Conservation (phyloP, 2,329 filamentous ascomycete species). For the Cytospora schulzeri region DNA sequence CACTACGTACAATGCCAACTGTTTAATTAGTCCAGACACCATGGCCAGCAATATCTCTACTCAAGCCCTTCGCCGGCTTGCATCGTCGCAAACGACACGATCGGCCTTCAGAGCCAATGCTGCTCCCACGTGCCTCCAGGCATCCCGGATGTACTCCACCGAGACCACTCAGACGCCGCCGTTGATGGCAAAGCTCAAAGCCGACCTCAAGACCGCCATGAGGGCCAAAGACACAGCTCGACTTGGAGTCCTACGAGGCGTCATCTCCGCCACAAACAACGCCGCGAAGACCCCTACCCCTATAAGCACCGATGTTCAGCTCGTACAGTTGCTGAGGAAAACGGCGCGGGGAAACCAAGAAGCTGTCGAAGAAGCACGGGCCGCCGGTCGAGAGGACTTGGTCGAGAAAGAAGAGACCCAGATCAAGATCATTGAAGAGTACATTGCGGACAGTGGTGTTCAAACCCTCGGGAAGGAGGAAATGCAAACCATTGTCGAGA, state of each 20-base stretch:
- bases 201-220: conserved; percentile 68
- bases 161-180: conserved; percentile 41
- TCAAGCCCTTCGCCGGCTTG: conserved; percentile 19
- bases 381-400: conserved; percentile 67
- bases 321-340: conserved; percentile 69
- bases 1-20: not conserved
- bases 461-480: conserved; percentile 61
- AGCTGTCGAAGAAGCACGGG: conserved; percentile 64
- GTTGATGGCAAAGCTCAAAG: conserved; percentile 56
- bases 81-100: conserved; percentile 14
- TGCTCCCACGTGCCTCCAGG: conserved; percentile 28
- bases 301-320: conserved; percentile 69
- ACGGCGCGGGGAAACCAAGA: conserved; percentile 59
- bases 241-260: conserved; percentile 67
- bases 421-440: conserved; percentile 65
- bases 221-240: conserved; percentile 64
- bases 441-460: conserved; percentile 61
- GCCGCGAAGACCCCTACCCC: conserved; percentile 67
- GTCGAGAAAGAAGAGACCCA: conserved; percentile 71
- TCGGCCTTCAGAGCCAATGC: conserved; percentile 15
- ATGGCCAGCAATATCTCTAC: conserved; percentile 23
- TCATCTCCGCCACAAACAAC: conserved; percentile 73
- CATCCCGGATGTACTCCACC: conserved; percentile 36
- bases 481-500: conserved; percentile 55
- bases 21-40: not conserved